Conservation (phyloP, 2,329 filamentous ascomycete genomes). For the Paraphaeosphaeria sporulosa region DNA sequence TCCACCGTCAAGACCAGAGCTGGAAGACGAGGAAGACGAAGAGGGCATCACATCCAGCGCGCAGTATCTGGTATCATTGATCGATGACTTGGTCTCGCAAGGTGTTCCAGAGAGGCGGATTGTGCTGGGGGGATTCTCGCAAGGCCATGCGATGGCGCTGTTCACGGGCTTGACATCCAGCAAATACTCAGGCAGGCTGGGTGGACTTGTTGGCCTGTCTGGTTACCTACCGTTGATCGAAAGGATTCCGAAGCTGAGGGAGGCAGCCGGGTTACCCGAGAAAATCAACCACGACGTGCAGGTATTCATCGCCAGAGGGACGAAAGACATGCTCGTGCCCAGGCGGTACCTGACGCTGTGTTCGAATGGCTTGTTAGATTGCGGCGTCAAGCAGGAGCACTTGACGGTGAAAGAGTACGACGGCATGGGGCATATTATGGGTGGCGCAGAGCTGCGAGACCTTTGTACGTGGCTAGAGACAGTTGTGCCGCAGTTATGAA, state of each 20-base stretch:
- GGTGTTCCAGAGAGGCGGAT: conserved; percentile 54
- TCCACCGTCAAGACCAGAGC: conserved; percentile 50
- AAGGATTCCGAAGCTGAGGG: conserved; percentile 49
- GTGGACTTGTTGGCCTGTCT: conserved; percentile 54
- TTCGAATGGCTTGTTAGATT: conserved; percentile 49
- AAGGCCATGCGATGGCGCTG: conserved; percentile 56
- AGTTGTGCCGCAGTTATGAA: conserved; percentile 47
- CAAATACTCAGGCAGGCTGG: conserved; percentile 50
- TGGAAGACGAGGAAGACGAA: conserved; percentile 57
- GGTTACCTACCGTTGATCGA: conserved; percentile 57
- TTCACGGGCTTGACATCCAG: conserved; percentile 52
- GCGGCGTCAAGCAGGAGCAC: conserved; percentile 50
- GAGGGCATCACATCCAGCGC: conserved; percentile 52
- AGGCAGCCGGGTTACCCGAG: conserved; percentile 45
- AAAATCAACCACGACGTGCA: conserved; percentile 46
- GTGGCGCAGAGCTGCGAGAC: conserved; percentile 55
- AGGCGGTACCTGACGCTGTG: conserved; percentile 53
- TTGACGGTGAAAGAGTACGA: conserved; percentile 57
- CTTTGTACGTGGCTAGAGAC: conserved; percentile 54
- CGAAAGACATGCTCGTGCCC: conserved; percentile 58
- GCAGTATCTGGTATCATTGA: conserved; percentile 51
- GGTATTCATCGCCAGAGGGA: conserved; percentile 58
- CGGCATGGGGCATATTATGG: conserved; percentile 56
- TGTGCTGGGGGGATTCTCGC: conserved; percentile 58
- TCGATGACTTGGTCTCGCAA: conserved; percentile 51